Evolutionary conservation across 495 filamentous ascomycete species (phyloP).

Genomic region (Aspergillus steynii): DNA sequence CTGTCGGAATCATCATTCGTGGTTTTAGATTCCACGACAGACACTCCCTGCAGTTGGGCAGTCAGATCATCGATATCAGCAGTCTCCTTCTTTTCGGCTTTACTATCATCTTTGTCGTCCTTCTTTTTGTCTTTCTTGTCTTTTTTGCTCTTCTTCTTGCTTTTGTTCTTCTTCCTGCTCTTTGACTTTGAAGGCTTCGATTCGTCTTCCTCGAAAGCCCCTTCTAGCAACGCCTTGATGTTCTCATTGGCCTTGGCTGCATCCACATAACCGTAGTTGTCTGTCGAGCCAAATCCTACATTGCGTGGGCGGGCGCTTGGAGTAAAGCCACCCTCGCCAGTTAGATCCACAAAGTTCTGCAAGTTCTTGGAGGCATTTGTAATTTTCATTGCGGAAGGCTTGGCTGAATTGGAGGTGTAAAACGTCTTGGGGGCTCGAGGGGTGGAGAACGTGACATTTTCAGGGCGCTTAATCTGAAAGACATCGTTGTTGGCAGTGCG

Average conservation of each 20-base stretch:
- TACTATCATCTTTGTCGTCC: constrained; percentile 37
- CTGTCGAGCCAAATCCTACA: constrained; percentile 44
- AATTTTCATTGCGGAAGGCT: constrained; percentile 34
- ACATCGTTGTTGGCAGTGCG: constrained; percentile 29
- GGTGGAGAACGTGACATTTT: constrained; percentile 41
- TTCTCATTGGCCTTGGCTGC: constrained; percentile 75
- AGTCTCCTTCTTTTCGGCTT: constrained; percentile 23
- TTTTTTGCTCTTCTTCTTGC: constrained; percentile 36
- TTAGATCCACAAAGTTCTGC: constrained; percentile 48
- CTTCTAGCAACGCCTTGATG: constrained; percentile 84
- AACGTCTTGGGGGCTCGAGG: constrained; percentile 40
- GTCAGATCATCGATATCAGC: constrained; percentile 55
- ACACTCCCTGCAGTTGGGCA: constrained; percentile 59
- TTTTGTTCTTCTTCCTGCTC: constrained; percentile 50
- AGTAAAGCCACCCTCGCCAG: constrained; percentile 29
- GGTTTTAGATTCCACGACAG: constrained; percentile 42
- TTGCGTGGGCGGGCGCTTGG: constrained; percentile 24
- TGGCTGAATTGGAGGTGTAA: constrained; percentile 36
- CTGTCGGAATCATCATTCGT: constrained; percentile 32
- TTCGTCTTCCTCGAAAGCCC: constrained; percentile 81
- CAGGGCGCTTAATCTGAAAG: constrained; percentile 48
- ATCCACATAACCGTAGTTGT: constrained; percentile 73
- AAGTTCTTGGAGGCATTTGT: constrained; percentile 39
- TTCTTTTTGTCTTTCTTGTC: constrained; percentile 52
- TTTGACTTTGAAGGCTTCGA: constrained; percentile 52